A percentile compares a stretch with the other conserved stretches of the same genome.
Evolutionary conservation across 306 rosid genomes (phyloP).

Genomic region (Begonia loranthoides): DNA sequence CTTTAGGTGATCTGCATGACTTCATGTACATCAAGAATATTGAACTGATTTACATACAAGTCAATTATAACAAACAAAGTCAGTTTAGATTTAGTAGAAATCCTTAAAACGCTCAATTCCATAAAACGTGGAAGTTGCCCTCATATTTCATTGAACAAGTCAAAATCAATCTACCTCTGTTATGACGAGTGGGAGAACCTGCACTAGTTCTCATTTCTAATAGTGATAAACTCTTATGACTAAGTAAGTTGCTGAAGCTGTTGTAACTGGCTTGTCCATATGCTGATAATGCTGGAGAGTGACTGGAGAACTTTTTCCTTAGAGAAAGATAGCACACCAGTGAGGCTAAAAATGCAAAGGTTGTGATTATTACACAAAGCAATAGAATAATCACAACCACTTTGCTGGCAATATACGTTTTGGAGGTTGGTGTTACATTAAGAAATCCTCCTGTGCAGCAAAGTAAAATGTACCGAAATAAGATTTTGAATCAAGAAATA

Average conservation of each 20-base stretch:
- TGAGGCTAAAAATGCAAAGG: conserved; percentile 50
- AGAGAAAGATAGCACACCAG: conserved; percentile 36
- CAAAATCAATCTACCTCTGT: conserved; percentile 23
- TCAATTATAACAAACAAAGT: background rate
- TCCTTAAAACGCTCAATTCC: background rate
- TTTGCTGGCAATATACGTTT: conserved; percentile 48
- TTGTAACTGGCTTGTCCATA: conserved; percentile 57
- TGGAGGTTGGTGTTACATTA: conserved; percentile 30
- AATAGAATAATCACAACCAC: conserved; percentile 40
- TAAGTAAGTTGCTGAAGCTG: conserved; percentile 51
- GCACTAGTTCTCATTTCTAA: conserved; percentile 30
- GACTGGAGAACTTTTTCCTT: conserved; percentile 34
- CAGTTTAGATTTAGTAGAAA: background rate
- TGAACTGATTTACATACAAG: too few relatives aligned
- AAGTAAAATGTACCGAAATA: conserved; percentile 12
- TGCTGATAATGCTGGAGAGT: conserved; percentile 34
- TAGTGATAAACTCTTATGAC: conserved; percentile 34
- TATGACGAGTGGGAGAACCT: conserved; percentile 32
- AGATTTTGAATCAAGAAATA: conserved; percentile 4
- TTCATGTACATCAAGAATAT: too few relatives aligned
- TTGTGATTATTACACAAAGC: conserved; percentile 41
- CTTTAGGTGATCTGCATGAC: background rate
- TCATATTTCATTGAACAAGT: too few relatives aligned
- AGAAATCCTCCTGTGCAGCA: conserved; percentile 45
- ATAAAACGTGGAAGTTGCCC: too few relatives aligned